Percentiles rank a stretch among this genome's conserved stretches.
These are phyloP conservation scores for Ambrosia artemisiifolia DNA, from an alignment of 129 eudicot species.

Conservation along the genomic window DNA sequence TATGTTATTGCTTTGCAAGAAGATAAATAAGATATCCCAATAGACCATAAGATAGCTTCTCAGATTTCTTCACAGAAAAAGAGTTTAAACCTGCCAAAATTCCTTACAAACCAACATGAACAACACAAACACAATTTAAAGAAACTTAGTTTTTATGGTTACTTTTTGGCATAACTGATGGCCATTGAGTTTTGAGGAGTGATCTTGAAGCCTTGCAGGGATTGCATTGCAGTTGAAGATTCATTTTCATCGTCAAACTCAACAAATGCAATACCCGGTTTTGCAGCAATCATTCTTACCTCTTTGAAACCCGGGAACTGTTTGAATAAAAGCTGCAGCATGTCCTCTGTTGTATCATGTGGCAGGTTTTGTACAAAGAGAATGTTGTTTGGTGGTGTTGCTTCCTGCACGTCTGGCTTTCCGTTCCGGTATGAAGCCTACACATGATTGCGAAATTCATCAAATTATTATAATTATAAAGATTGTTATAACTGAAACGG, in stretches of 20 bases:
- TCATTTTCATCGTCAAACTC: constrained; percentile 89
- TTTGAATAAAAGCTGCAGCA: constrained; percentile 80
- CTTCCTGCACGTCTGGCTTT: constrained; percentile 63
- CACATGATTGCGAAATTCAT: not conserved
- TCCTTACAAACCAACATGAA: constrained; percentile 21
- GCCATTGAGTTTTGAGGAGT: constrained; percentile 87
- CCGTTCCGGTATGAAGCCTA: constrained; percentile 61
- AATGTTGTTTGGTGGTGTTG: constrained; percentile 73
- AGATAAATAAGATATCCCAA: not conserved
- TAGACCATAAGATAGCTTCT: not conserved
- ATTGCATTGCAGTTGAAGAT: constrained; percentile 86
- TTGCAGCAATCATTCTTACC: constrained; percentile 86
- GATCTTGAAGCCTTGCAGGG: constrained; percentile 90
- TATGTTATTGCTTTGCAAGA: not conserved
- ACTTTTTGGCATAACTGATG: constrained; percentile 83
- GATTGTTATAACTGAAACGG: not conserved
- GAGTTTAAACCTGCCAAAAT: constrained; percentile 22
- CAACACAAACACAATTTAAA: constrained; percentile 4
- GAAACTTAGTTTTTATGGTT: not conserved
- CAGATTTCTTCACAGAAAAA: constrained; percentile 22
- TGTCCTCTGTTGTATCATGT: constrained; percentile 68
- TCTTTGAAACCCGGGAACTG: constrained; percentile 95
- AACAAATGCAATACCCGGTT: constrained; percentile 95
- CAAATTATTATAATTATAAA: not conserved
- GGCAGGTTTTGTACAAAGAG: constrained; percentile 87